Evolutionary conservation across 345 rosid genomes (phyloP).

Genomic region (Hevea brasiliensis): DNA sequence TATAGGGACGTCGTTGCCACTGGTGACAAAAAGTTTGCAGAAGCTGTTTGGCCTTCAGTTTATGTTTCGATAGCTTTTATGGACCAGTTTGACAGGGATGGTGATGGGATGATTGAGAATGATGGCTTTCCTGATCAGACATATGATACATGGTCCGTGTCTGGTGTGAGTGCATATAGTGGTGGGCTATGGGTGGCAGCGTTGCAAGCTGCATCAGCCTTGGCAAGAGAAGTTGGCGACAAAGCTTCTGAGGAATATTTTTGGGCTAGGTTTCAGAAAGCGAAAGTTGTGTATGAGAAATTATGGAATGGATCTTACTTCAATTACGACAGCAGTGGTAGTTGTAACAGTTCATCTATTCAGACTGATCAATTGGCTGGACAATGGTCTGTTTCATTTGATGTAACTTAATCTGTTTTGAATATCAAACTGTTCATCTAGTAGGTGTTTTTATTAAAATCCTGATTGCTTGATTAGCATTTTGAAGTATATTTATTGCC

Average conservation of each 20-base stretch:
- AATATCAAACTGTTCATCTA: background rate
- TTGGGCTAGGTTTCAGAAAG: conserved; percentile 82
- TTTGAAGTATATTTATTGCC: background rate
- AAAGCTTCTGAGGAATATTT: conserved; percentile 66
- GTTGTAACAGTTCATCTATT: conserved; percentile 67
- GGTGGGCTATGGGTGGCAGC: conserved; percentile 98
- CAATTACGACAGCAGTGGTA: conserved; percentile 66
- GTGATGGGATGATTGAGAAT: conserved; percentile 94
- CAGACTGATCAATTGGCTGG: conserved; percentile 98
- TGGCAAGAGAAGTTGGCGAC: conserved; percentile 80
- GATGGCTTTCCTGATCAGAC: conserved; percentile 98
- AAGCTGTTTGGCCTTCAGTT: conserved; percentile 89
- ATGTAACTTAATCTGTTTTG: too few species aligned
- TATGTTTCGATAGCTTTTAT: conserved; percentile 86
- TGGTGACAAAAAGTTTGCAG: conserved; percentile 74
- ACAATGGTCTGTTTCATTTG: conserved; percentile 60
- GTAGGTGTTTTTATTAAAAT: background rate
- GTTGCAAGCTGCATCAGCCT: conserved; percentile 87
- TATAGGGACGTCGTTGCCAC: conserved; percentile 88
- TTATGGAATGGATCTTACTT: conserved; percentile 95
- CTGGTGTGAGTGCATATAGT: conserved; percentile 81
- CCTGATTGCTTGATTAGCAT: background rate
- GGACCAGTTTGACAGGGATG: conserved; percentile 90
- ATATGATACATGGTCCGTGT: conserved; percentile 91
- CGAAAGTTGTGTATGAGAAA: conserved; percentile 65